Evolutionary conservation across 495 filamentous ascomycete species (phyloP).

Genomic region (Sordaria brevicollis): DNA sequence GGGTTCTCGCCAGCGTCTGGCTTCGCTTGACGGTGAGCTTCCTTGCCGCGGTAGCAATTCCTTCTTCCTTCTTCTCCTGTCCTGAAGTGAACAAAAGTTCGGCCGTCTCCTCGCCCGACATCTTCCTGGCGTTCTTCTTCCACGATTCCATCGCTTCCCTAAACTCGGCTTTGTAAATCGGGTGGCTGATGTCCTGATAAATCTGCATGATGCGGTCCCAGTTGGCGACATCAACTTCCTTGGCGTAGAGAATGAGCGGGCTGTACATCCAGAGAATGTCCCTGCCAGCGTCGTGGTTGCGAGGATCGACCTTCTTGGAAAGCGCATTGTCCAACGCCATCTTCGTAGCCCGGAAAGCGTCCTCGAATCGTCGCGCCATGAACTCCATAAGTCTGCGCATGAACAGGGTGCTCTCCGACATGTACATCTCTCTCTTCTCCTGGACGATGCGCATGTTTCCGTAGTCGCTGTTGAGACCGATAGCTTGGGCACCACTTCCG

Average conservation of each 20-base stretch:
- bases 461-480: slow-evolving; percentile 66
- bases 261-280: slow-evolving; percentile 70
- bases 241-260: slow-evolving; percentile 72
- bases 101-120: slow-evolving; percentile 63
- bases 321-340: slow-evolving; percentile 42
- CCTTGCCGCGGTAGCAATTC: slow-evolving; percentile 64
- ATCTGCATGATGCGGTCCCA: slow-evolving; percentile 71
- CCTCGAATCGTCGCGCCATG: slow-evolving; percentile 69
- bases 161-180: slow-evolving; percentile 75
- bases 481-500: slow-evolving; percentile 34
- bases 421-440: slow-evolving; percentile 84
- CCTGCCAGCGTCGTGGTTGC: slow-evolving; percentile 41
- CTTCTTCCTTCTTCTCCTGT: slow-evolving; percentile 70
- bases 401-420: slow-evolving; percentile 58
- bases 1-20: slow-evolving; percentile 66
- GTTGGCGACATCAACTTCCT: slow-evolving; percentile 67
- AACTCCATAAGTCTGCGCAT: slow-evolving; percentile 68
- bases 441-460: slow-evolving; percentile 87
- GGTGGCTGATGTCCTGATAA: slow-evolving; percentile 66
- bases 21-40: slow-evolving; percentile 88
- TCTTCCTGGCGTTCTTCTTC: slow-evolving; percentile 71
- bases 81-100: slow-evolving; percentile 82
- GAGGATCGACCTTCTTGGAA: slow-evolving; percentile 43
- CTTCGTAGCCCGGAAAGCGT: slow-evolving; percentile 55
- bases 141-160: slow-evolving; percentile 67